Conservation (phyloP, 257 asterid species). For the Verbascum thapsus region DNA sequence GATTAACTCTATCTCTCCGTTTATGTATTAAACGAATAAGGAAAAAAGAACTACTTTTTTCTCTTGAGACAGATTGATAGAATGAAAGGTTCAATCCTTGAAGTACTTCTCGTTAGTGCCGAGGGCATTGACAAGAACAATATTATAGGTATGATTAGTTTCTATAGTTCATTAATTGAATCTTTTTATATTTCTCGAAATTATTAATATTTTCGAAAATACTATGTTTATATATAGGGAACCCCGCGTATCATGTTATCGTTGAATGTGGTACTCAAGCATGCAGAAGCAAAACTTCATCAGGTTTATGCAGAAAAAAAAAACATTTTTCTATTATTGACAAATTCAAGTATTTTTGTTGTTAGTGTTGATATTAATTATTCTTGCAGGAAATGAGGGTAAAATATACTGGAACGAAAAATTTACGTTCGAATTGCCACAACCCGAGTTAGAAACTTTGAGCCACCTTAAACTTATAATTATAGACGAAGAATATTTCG, state of each 20-base stretch:
- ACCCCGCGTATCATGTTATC: constrained; percentile 56
- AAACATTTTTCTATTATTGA: no score
- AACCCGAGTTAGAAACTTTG: constrained; percentile 40
- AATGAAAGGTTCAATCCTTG: constrained; percentile 75
- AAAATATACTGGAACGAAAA: constrained; percentile 77
- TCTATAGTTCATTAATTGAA: not conserved
- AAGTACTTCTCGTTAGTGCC: constrained; percentile 79
- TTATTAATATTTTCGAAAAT: constrained; percentile 1
- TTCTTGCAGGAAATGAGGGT: constrained; percentile 42
- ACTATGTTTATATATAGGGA: constrained; percentile 49
- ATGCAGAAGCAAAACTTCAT: constrained; percentile 58
- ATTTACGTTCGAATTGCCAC: constrained; percentile 49
- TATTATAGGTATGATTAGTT: constrained; percentile 43
- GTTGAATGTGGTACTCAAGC: constrained; percentile 68
- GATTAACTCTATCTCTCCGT: constrained; percentile 23
- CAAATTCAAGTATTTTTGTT: not conserved
- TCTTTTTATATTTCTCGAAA: not conserved
- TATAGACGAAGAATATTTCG: constrained; percentile 55
- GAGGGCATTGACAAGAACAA: constrained; percentile 50
- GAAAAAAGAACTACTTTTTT: not conserved
- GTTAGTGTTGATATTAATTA: not conserved
- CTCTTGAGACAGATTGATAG: not conserved
- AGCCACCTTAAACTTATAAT: constrained; percentile 62
- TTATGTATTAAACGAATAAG: constrained; percentile 21
- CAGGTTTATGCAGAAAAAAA: constrained; percentile 41